Percentiles rank a stretch among this genome's conserved stretches.
Evolutionary conservation across 2,329 filamentous ascomycete genomes (phyloP).

Genomic region (Clonostachys chloroleuca): DNA sequence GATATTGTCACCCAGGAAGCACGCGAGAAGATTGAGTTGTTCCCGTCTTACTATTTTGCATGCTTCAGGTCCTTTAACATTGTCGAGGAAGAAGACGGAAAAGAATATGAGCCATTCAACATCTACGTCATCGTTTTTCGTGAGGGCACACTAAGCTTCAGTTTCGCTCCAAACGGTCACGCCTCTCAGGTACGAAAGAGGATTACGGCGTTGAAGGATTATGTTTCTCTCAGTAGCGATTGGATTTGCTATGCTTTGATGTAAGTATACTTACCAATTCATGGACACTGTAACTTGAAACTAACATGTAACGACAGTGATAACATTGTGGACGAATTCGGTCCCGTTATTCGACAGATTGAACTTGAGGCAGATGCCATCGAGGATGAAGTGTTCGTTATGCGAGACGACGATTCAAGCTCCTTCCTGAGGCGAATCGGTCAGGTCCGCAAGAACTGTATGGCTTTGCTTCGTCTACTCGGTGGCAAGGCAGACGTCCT

Average conservation of each 20-base stretch:
- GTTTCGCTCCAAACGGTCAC: constrained; percentile 83
- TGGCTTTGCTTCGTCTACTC: constrained; percentile 86
- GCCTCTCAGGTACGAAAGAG: constrained; percentile 85
- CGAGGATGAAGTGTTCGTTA: constrained; percentile 92
- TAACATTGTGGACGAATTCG: constrained; percentile 95
- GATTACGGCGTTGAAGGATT: constrained; percentile 90
- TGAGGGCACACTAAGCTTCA: constrained; percentile 92
- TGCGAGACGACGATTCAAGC: constrained; percentile 84
- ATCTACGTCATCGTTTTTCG: constrained; percentile 96
- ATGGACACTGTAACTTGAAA: background rate
- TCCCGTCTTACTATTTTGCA: constrained; percentile 96
- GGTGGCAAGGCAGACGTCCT: constrained; percentile 99
- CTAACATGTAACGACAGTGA: constrained; percentile 49
- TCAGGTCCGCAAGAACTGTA: constrained; percentile 87
- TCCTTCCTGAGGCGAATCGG: constrained; percentile 85
- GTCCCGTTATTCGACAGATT: constrained; percentile 80
- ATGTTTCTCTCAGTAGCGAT: constrained; percentile 89
- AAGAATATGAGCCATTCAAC: constrained; percentile 91
- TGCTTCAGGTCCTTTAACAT: constrained; percentile 90
- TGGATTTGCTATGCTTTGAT: constrained; percentile 99
- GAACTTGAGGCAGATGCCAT: constrained; percentile 89
- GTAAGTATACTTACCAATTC: constrained; percentile 42
- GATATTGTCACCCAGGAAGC: constrained; percentile 95
- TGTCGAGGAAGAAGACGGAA: constrained; percentile 71
- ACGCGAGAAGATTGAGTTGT: constrained; percentile 97